phyloP scores from a whole-genome alignment of 768 basidiomycete species.

The Paxillus ammoniavirescens region DNA sequence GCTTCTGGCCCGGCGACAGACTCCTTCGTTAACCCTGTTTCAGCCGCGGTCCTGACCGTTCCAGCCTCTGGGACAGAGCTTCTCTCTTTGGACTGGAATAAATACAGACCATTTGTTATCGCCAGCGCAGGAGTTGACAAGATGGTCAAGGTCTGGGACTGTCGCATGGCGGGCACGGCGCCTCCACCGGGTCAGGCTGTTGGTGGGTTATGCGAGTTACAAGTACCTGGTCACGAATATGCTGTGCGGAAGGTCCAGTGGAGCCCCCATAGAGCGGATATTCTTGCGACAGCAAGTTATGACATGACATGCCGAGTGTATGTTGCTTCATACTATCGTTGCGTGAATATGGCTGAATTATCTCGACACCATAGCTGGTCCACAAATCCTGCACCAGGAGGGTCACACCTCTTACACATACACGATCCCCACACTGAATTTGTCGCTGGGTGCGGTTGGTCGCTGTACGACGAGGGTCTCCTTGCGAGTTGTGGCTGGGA shows the following conservation, averaged over 20 bases:
- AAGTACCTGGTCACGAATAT: slow-evolving; percentile 83
- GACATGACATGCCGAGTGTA: slow-evolving; percentile 96
- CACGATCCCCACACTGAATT: slow-evolving; percentile 94
- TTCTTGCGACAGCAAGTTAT: slow-evolving; percentile 75
- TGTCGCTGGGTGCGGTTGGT: slow-evolving; percentile 89
- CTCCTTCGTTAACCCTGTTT: slow-evolving; percentile 63
- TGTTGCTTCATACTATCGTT: slow-evolving; percentile 30
- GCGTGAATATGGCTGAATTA: not conserved
- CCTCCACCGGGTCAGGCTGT: slow-evolving; percentile 49
- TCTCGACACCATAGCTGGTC: slow-evolving; percentile 59
- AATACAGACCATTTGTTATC: slow-evolving; percentile 76
- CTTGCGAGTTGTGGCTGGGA: slow-evolving; percentile 95
- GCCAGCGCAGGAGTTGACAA: slow-evolving; percentile 83
- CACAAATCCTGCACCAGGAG: slow-evolving; percentile 49
- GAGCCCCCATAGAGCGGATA: slow-evolving; percentile 75
- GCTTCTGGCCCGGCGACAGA: slow-evolving; percentile 48
- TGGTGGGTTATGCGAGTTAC: slow-evolving; percentile 69
- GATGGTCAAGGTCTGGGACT: slow-evolving; percentile 77
- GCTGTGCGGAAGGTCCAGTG: slow-evolving; percentile 88
- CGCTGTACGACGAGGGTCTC: slow-evolving; percentile 84
- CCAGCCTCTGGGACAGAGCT: slow-evolving; percentile 79
- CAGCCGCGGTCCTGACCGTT: slow-evolving; percentile 71
- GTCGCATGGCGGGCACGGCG: slow-evolving; percentile 72
- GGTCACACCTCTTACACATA: slow-evolving; percentile 59
- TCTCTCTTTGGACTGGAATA: slow-evolving; percentile 89